These are phyloP conservation scores for Podaxis pistillaris DNA, from an alignment of 768 basidiomycete species.

Conservation along the genomic window DNA sequence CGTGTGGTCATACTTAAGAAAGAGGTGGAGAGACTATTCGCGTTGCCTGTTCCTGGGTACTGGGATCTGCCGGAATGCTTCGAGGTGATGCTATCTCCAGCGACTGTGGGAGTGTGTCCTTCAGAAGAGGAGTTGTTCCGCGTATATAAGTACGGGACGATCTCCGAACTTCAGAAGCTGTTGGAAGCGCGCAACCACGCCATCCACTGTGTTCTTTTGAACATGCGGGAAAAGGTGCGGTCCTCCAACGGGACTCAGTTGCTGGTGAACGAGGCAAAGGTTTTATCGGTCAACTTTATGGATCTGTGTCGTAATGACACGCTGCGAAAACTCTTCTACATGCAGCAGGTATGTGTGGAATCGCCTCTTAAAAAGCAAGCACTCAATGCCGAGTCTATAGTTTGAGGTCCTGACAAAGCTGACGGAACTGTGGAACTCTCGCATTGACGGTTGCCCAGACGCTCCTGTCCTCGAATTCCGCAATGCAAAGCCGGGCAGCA, in stretches of 20 bases:
- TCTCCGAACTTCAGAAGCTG: slow-evolving; percentile 21
- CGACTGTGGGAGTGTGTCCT: slow-evolving; percentile 25
- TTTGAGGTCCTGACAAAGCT: slow-evolving; percentile 49
- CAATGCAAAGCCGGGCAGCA: slow-evolving; percentile 23
- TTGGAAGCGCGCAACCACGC: slow-evolving; percentile 33
- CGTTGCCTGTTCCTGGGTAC: slow-evolving; percentile 46
- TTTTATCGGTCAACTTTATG: slow-evolving; percentile 41
- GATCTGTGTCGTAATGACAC: slow-evolving; percentile 43
- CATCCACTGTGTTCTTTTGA: slow-evolving; percentile 33
- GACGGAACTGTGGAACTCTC: slow-evolving; percentile 44
- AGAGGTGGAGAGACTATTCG: slow-evolving; percentile 42
- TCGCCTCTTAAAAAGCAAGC: not conserved
- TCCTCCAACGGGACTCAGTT: slow-evolving; percentile 24
- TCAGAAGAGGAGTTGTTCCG: slow-evolving; percentile 39
- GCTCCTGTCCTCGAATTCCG: slow-evolving; percentile 44
- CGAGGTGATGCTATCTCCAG: slow-evolving; percentile 24
- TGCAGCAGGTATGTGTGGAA: slow-evolving; percentile 42
- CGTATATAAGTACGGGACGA: slow-evolving; percentile 23
- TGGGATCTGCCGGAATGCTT: slow-evolving; percentile 46
- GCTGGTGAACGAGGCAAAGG: slow-evolving; percentile 42
- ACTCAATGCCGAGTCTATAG: slow-evolving; percentile 23
- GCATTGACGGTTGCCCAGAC: slow-evolving; percentile 49
- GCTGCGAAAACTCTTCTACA: slow-evolving; percentile 50
- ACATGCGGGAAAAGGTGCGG: slow-evolving; percentile 29
- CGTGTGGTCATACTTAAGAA: slow-evolving; percentile 43